phyloP scores from a whole-genome alignment of 805 yeast genomes.

The Saccharomycodes ludwigii region DNA sequence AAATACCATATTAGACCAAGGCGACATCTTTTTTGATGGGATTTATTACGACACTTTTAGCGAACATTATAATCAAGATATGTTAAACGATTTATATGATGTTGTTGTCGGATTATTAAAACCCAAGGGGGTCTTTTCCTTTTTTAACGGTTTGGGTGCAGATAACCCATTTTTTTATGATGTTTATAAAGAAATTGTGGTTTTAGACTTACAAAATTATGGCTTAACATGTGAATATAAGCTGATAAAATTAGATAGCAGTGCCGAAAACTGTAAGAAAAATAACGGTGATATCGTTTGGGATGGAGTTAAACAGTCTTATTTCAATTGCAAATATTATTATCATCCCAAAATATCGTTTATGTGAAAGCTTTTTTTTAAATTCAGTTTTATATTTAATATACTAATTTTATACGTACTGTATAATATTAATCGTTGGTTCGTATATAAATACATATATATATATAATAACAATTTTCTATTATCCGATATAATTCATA shows the following conservation, averaged over 20 bases:
- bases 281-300: no score
- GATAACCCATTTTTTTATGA: constrained; percentile 66
- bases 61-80: constrained; percentile 81
- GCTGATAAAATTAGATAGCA: constrained; percentile 12
- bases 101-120: constrained; percentile 67
- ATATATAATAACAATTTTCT: no score
- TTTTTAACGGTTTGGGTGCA: constrained; percentile 85
- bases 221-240: constrained; percentile 57
- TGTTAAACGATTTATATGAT: constrained; percentile 80
- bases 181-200: constrained; percentile 75
- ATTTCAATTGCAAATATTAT: constrained; percentile 22
- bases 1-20: constrained; percentile 48
- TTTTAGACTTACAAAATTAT: constrained; percentile 64
- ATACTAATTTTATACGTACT: no score
- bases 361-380: no score
- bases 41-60: constrained; percentile 90
- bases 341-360: constrained; percentile 22
- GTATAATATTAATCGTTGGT: no score
- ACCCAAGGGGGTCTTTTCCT: constrained; percentile 76
- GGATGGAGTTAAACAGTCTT: constrained; percentile 23
- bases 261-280: constrained; percentile 10
- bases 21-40: constrained; percentile 67
- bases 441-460: no score
- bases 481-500: no score
- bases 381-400: no score